Conservation (phyloP, 1,139 yeast species). For the Geotrichum australiense region DNA sequence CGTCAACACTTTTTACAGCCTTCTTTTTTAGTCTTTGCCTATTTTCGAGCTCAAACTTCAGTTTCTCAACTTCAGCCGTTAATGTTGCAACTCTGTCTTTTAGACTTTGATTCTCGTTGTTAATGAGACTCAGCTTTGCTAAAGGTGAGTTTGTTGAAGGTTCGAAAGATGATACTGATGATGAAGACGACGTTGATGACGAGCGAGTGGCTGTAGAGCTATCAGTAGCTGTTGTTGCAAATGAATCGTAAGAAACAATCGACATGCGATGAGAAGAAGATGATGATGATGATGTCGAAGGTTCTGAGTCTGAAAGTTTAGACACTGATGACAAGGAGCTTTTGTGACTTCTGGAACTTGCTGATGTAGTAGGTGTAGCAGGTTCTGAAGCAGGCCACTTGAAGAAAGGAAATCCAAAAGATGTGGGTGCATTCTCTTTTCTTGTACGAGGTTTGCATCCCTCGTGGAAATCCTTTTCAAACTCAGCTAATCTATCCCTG, state of each 20-base stretch:
- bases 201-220: conserved; percentile 4
- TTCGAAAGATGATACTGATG: conserved; percentile 17
- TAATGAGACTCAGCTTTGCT: conserved; percentile 7
- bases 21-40: conserved; percentile 10
- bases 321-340: conserved; percentile 3
- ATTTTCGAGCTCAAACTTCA: conserved; percentile 16
- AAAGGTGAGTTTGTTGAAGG: background rate
- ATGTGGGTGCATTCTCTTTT: conserved; percentile 5
- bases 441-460: conserved; percentile 14
- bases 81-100: conserved; percentile 15
- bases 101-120: conserved; percentile 12
- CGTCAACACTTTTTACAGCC: background rate
- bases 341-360: background rate
- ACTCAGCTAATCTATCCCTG: conserved; percentile 21
- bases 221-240: conserved; percentile 7
- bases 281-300: background rate
- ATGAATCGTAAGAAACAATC: conserved; percentile 13
- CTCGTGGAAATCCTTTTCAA: conserved; percentile 26
- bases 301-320: conserved; percentile 1
- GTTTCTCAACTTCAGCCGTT: conserved; percentile 17
- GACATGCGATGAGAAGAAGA: conserved; percentile 11
- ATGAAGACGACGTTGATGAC: conserved; percentile 14
- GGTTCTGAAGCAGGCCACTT: conserved; percentile 14
- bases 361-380: conserved; percentile 6
- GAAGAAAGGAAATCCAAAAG: conserved; percentile 11